These are phyloP conservation scores for Leptographium radiaticola DNA, from an alignment of 2,329 filamentous ascomycete genomes.

Conservation along the genomic window DNA sequence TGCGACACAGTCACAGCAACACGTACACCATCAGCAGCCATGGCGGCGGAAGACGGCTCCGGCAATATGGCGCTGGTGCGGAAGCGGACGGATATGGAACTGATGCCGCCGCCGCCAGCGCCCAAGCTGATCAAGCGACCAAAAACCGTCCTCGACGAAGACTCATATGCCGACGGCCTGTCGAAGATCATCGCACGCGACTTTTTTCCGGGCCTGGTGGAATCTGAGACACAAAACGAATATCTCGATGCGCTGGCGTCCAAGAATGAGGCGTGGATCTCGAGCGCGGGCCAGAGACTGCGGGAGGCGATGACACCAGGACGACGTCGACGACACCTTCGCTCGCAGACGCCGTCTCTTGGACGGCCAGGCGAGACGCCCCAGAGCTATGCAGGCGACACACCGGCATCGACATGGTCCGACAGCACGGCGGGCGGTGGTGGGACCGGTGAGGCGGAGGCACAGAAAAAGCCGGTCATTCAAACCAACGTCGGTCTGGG, in stretches of 20 bases:
- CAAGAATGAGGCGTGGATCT: constrained; percentile 74
- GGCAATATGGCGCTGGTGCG: constrained; percentile 48
- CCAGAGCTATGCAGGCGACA: constrained; percentile 56
- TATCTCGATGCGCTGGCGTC: constrained; percentile 87
- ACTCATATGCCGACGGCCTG: constrained; percentile 78
- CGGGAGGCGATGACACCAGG: constrained; percentile 73
- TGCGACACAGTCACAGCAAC: not conserved
- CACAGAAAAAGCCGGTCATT: constrained; percentile 35
- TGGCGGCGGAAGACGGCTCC: constrained; percentile 6
- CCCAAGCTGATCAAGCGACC: constrained; percentile 87
- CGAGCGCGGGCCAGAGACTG: constrained; percentile 59
- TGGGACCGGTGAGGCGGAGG: constrained; percentile 6
- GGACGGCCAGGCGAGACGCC: constrained; percentile 37
- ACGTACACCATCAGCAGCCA: not conserved
- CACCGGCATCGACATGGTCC: constrained; percentile 45
- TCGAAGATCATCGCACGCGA: constrained; percentile 93
- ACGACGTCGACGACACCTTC: constrained; percentile 6
- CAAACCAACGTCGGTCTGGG: constrained; percentile 68
- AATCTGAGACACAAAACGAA: constrained; percentile 78
- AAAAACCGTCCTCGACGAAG: constrained; percentile 78
- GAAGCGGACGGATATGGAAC: constrained; percentile 54
- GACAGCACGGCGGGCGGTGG: not conserved
- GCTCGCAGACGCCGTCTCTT: not conserved
- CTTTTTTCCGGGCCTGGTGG: constrained; percentile 86
- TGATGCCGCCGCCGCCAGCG: constrained; percentile 81